Evolutionary conservation across 2,329 filamentous ascomycete species (phyloP).

Genomic region (Stachybotrys echinatus): DNA sequence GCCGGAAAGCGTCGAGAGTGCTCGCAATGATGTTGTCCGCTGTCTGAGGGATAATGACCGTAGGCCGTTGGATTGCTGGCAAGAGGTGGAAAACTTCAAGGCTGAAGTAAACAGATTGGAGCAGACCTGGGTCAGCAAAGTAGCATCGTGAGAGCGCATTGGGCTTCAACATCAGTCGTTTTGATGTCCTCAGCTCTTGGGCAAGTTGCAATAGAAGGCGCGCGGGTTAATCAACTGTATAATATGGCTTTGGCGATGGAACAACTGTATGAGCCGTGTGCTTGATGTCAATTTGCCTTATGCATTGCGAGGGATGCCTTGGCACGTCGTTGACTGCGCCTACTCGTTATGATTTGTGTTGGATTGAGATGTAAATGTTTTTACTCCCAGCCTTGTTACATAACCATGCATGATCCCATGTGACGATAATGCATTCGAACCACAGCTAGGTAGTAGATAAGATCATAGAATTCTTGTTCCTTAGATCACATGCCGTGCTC

Average conservation of each 20-base stretch:
- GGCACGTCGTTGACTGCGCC: too few species aligned
- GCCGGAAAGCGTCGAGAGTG: slow-evolving; percentile 67
- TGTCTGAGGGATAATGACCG: slow-evolving; percentile 83
- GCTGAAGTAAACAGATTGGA: slow-evolving; percentile 82
- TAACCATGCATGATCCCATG: too few species aligned
- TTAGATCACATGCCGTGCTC: too few species aligned
- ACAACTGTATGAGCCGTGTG: not conserved
- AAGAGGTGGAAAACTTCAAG: slow-evolving; percentile 88
- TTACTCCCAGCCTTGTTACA: too few species aligned
- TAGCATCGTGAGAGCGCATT: slow-evolving; percentile 44
- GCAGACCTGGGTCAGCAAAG: slow-evolving; percentile 80
- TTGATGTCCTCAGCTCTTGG: not conserved
- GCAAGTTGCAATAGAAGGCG: slow-evolving; percentile 19
- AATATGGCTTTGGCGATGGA: slow-evolving; percentile 5
- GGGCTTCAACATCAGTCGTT: too few species aligned
- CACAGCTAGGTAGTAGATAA: too few species aligned
- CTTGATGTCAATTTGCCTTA: not conserved
- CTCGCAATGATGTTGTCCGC: slow-evolving; percentile 69
- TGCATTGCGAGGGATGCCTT: too few species aligned
- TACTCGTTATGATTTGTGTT: too few species aligned
- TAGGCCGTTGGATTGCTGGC: slow-evolving; percentile 88
- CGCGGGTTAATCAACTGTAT: not conserved
- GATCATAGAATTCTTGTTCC: too few species aligned
- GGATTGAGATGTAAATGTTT: too few species aligned
- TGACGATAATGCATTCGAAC: too few species aligned